Evolutionary conservation across 192 early-diverging fungal species (phyloP).

Genomic region (Bifiguratus adelaidae): DNA sequence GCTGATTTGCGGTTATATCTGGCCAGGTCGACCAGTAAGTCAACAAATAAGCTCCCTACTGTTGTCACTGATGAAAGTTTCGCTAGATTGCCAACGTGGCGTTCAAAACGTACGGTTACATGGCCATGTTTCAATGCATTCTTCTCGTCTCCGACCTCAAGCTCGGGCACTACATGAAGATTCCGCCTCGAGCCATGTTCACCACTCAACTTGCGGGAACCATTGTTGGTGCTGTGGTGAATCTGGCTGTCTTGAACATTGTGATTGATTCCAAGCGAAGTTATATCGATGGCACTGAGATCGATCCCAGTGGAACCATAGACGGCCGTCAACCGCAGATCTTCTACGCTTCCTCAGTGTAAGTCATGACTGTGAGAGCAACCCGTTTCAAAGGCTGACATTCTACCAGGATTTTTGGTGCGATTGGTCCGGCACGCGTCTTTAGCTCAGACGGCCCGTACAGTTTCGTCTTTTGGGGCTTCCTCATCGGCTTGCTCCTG

Average conservation of each 20-base stretch:
- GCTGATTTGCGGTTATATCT: neutral
- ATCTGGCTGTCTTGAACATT: neutral
- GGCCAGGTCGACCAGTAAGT: neutral
- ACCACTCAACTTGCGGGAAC: conserved; percentile 47
- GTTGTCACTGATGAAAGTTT: neutral
- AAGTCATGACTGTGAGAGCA: neutral
- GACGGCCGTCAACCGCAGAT: neutral
- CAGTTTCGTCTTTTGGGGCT: conserved; percentile 7
- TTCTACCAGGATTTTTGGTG: neutral
- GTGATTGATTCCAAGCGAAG: neutral
- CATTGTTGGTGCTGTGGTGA: conserved; percentile 22
- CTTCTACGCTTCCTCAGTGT: neutral
- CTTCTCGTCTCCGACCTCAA: conserved; percentile 47
- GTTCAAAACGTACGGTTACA: conserved; percentile 6
- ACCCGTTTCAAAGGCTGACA: neutral
- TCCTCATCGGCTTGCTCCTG: conserved; percentile 8
- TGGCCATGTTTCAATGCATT: conserved; percentile 36
- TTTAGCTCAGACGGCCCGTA: conserved; percentile 3
- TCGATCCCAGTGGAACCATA: neutral
- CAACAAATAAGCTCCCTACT: too few species aligned
- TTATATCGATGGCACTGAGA: neutral
- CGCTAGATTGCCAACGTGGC: neutral
- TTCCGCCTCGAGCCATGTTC: conserved; percentile 48
- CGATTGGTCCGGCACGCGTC: neutral
- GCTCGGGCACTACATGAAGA: conserved; percentile 27